These are phyloP conservation scores for Suaeda aralocaspica DNA, from an alignment of 148 eudicot species.

Conservation along the genomic window DNA sequence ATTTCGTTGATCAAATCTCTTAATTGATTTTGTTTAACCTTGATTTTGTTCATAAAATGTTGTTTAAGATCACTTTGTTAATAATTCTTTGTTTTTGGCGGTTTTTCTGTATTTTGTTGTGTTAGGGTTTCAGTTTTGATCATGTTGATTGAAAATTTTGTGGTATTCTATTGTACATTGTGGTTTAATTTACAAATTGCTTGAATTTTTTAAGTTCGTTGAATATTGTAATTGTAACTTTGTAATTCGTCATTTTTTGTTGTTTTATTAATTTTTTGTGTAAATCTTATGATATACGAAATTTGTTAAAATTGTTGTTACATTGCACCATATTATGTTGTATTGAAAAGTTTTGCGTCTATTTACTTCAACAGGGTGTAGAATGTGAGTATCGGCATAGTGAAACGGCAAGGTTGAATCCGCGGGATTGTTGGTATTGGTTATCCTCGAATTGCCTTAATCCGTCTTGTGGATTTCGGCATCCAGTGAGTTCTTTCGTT, in stretches of 20 bases:
- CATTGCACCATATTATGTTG: not conserved
- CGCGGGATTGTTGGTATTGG: constrained; percentile 85
- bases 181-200: constrained; percentile 1
- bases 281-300: not conserved
- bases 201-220: not conserved
- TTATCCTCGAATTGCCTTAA: constrained; percentile 55
- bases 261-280: not conserved
- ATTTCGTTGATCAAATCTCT: not conserved
- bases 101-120: not conserved
- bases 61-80: not conserved
- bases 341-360: constrained; percentile 1
- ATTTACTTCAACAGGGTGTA: constrained; percentile 42
- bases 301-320: constrained; percentile 2
- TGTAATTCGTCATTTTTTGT: not conserved
- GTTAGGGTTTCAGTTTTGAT: constrained; percentile 17
- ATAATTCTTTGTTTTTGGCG: not conserved
- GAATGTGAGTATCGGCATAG: constrained; percentile 76
- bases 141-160: not conserved
- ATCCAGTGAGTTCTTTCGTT: constrained; percentile 49
- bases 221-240: not conserved
- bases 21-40: not conserved
- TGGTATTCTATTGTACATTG: not conserved
- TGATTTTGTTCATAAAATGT: constrained; percentile 1
- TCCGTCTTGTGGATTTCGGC: constrained; percentile 66
- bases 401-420: constrained; percentile 73